These are phyloP conservation scores for Aureobasidium pullulans DNA, from an alignment of 2,329 filamentous ascomycete species.

Conservation along the genomic window DNA sequence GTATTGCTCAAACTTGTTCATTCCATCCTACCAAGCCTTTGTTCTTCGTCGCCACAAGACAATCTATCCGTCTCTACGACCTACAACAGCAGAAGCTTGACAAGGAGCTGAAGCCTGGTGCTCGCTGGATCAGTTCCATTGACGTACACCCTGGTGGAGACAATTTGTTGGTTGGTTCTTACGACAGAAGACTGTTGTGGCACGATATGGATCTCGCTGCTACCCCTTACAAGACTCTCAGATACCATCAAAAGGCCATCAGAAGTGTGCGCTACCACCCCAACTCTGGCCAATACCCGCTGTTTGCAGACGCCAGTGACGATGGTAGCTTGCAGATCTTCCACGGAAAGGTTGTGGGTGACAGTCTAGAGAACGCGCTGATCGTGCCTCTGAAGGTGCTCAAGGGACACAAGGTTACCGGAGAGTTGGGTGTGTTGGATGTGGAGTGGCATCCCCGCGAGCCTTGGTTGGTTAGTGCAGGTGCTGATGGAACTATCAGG, in stretches of 20 bases:
- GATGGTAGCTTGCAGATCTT: constrained; percentile 94
- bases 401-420: constrained; percentile 78
- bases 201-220: constrained; percentile 90
- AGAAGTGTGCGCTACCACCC: constrained; percentile 82
- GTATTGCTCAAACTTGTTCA: constrained; percentile 78
- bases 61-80: constrained; percentile 89
- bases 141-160: constrained; percentile 90
- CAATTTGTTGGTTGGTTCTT: constrained; percentile 89
- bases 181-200: constrained; percentile 90
- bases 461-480: constrained; percentile 90
- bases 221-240: constrained; percentile 90
- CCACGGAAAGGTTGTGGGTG: constrained; percentile 90
- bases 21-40: constrained; percentile 92
- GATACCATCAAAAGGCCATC: constrained; percentile 90
- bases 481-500: constrained; percentile 85
- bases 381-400: constrained; percentile 96
- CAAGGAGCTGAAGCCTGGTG: constrained; percentile 88
- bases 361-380: constrained; percentile 91
- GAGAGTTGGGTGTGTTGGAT: constrained; percentile 82
- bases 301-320: constrained; percentile 93
- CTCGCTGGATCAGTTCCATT: constrained; percentile 89
- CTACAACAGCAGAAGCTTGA: constrained; percentile 83
- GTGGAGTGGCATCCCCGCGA: constrained; percentile 93
- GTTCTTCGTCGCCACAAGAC: constrained; percentile 93
- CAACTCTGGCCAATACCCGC: constrained; percentile 53